Evolutionary conservation across 2,329 filamentous ascomycete species (phyloP).

Genomic region (Daldinia sp.): DNA sequence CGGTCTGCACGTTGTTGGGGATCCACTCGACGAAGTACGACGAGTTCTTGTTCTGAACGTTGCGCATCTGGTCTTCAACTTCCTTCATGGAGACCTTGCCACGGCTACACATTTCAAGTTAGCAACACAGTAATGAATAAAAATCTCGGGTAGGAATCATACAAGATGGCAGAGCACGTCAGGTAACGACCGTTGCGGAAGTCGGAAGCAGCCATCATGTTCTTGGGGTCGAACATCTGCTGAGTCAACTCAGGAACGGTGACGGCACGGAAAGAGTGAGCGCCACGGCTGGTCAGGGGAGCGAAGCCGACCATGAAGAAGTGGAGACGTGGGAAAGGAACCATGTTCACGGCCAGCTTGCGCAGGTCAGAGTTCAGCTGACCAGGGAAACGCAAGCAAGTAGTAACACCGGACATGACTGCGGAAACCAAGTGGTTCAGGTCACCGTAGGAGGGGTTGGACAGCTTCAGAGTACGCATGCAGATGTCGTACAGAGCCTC

Average conservation of each 20-base stretch:
- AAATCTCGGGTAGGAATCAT: conserved; percentile 53
- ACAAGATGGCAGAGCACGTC: conserved; percentile 99
- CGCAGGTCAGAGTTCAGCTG: conserved; percentile 99
- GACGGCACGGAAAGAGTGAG: conserved; percentile 96
- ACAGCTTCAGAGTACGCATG: conserved; percentile 99
- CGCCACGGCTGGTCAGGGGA: conserved; percentile 92
- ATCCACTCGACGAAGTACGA: conserved; percentile 99
- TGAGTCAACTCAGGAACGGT: conserved; percentile 98
- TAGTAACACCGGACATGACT: conserved; percentile 99
- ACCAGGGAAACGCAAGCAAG: conserved; percentile 98
- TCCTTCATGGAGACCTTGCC: conserved; percentile 99
- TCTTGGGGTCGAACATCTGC: conserved; percentile 99
- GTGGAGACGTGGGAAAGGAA: conserved; percentile 99
- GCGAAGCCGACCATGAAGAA: conserved; percentile 99
- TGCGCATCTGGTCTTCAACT: conserved; percentile 99
- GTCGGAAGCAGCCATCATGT: conserved; percentile 99
- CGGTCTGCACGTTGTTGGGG: conserved; percentile 99
- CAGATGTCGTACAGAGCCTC: conserved; percentile 99
- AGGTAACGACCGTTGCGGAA: conserved; percentile 99
- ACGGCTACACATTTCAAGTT: conserved; percentile 69
- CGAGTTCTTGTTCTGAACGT: conserved; percentile 99
- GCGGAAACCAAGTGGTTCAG: conserved; percentile 99
- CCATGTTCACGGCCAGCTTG: conserved; percentile 99
- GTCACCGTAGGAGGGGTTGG: conserved; percentile 98
- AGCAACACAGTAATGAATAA: conserved; percentile 34